phyloP scores from a whole-genome alignment of 2,329 filamentous ascomycete genomes.

The Diaporthe caulivora region DNA sequence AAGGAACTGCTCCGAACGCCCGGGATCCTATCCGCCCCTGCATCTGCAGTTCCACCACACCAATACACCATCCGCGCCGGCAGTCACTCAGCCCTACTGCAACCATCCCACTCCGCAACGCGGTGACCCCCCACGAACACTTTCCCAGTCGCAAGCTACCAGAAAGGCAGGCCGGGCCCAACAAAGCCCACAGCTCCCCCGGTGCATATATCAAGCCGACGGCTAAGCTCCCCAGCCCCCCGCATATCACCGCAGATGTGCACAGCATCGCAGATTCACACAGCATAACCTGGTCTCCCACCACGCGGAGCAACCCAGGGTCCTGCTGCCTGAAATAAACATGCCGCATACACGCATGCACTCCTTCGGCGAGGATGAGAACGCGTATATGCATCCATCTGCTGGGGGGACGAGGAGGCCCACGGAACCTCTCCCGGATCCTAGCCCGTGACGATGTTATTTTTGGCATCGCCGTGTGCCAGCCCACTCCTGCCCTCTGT shows the following conservation, averaged over 20 bases:
- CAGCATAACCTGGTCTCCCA: not conserved
- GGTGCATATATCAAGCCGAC: not conserved
- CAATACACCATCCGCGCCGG: not conserved
- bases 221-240: too few species aligned
- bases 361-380: not conserved
- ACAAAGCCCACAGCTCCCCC: not conserved
- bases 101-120: not conserved
- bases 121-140: too few species aligned
- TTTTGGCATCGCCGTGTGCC: not conserved
- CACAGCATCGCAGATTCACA: not conserved
- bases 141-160: not conserved
- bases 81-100: constrained; percentile 19
- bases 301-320: too few species aligned
- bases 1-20: not conserved
- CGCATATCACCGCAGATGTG: too few species aligned
- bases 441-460: not conserved
- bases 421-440: not conserved
- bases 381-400: not conserved
- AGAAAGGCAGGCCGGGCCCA: not conserved
- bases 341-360: not conserved
- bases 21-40: not conserved
- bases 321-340: not conserved
- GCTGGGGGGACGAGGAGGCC: not conserved
- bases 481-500: too few species aligned
- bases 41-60: not conserved